Conservation (phyloP, 495 filamentous ascomycete species). For the Aspergillus hancockii region DNA sequence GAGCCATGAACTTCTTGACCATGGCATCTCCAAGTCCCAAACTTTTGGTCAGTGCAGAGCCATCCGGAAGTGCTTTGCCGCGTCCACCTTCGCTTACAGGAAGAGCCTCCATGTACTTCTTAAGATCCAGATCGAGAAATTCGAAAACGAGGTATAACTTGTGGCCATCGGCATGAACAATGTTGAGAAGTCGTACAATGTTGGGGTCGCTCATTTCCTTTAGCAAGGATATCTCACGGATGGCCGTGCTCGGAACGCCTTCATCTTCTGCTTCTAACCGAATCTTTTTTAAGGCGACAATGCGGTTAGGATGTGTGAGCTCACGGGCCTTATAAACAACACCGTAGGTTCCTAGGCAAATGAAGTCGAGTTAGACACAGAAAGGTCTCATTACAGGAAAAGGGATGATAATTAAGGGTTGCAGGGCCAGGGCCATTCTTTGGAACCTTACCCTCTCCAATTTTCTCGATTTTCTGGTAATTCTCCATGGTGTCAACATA, state of each 20-base stretch:
- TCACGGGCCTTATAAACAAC: conserved; percentile 92
- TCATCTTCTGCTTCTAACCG: conserved; percentile 97
- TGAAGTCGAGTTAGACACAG: conserved; percentile 3
- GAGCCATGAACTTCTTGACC: conserved; percentile 97
- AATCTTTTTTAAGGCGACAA: conserved; percentile 97
- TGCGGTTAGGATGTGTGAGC: conserved; percentile 71
- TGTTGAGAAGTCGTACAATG: conserved; percentile 89
- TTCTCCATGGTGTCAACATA: conserved; percentile 76
- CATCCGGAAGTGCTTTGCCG: conserved; percentile 84
- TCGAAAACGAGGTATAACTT: conserved; percentile 96
- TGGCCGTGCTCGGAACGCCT: conserved; percentile 93
- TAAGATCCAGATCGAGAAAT: conserved; percentile 90
- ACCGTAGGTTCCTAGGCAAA: conserved; percentile 75
- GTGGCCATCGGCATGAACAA: conserved; percentile 94
- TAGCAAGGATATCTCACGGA: conserved; percentile 92
- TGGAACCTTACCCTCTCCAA: conserved; percentile 79
- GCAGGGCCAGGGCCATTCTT: background rate
- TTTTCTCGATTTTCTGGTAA: conserved; percentile 99
- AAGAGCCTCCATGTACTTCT: conserved; percentile 99
- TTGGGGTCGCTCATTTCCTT: conserved; percentile 98
- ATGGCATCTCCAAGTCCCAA: conserved; percentile 86
- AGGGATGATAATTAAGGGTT: conserved; percentile 4
- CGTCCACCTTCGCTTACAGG: conserved; percentile 87
- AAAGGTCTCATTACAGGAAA: background rate
- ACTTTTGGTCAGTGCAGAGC: conserved; percentile 62